Evolutionary conservation across 179 eudicot species (phyloP), one percentile per base, ranked within the genome.

Genomic region (Nepenthes alata): DNA sequence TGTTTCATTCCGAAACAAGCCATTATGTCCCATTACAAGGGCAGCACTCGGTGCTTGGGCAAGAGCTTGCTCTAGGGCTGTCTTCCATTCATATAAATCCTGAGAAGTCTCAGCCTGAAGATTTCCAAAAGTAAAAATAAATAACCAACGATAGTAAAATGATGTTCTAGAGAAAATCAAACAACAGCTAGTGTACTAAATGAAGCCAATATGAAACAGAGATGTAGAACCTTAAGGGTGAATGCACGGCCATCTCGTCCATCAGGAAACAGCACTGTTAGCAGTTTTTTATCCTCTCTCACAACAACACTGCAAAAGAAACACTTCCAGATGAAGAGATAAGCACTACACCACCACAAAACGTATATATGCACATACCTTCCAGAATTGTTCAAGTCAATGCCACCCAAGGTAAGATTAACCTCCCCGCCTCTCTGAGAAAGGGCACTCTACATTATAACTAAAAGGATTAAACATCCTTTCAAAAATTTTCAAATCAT

Each of bases 41-140:
- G 97, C 96, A 67, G 97, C 97, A 83, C 87, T 91, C 13, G 99
- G 99, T 50, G 99, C 97, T 74, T 94, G 99, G 39, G 91, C 95
- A 74, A 94, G 96, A 79, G 99, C 97, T 70, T 77, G 81, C 72
- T 91, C 99, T 56, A 94, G 79, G 58, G 99, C 97, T 58, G 89
- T 77, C 83, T 91, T 94, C 99, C 99, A 94, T 74, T 94, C 97
- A 66, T 81, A 88, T 72, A 94, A 76, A 59, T 94, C 99, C 66
- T 91, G 96, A 39, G 81, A 79, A 47, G 99, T 85, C 85, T 94
- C 99, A 3, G 99, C 96, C 99, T 94, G 76, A 70, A 56, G 48
- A 58, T 50, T 37, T 59, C 9, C 35, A 67, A 59, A 65, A 54
- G 37, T 44, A 35, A 55, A 55, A 37, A 52, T 59, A n/a, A 55